Evolutionary conservation across 2,329 filamentous ascomycete genomes (phyloP), one percentile per base, ranked within the genome.

Genomic region (Reticulascus tulasneorum): DNA sequence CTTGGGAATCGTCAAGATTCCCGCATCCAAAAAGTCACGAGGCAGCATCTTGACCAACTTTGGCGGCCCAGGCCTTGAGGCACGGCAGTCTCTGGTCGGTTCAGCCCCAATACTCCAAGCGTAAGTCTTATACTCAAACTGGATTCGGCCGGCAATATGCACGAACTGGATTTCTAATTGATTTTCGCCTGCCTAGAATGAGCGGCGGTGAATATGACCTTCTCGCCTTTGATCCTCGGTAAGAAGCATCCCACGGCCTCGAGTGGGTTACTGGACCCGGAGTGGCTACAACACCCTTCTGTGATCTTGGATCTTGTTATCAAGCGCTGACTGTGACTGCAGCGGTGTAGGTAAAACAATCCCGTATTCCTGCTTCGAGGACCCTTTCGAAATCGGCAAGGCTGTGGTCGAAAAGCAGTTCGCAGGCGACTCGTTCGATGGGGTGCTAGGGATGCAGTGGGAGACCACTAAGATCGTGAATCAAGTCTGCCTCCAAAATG

Each of bases 21-120:
- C 37, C 4, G 42, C 47, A 1, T 23, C 39, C 3, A 43, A 45
- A 23, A 47, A 49, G 4, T 44, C 40, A 5, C 50, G 51, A 25
- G 54, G 56, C 3, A 57, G 49, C 35, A 58, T 59, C 22, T 23
- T 58, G 17, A 35, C 58, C 33, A 60, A 60, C 36, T 53, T 48
- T 38, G 52, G 53, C 12, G 54, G 54, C 0, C 54, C 54, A 1
- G 46, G 55, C 7, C 11, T 23, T 8, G 22, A 13, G 9, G 35
- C 31, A 7, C 39, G 46, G 44, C 4, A 28, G n/a, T 4, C 16
- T 8, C 11, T 28, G 29, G 36, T 24, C 17, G 2, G 11, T 5
- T 19, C 3, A 17, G 29, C 20, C 15, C 15, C 1, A 16, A 20
- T 1, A 7, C 10, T 11, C 8, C 22, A 23, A 24, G 22, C 25